Percentiles rank a stretch among this genome's conserved stretches.
These are phyloP conservation scores for Filosporella fistucella DNA, from an alignment of 495 filamentous ascomycete species.

Conservation along the genomic window DNA sequence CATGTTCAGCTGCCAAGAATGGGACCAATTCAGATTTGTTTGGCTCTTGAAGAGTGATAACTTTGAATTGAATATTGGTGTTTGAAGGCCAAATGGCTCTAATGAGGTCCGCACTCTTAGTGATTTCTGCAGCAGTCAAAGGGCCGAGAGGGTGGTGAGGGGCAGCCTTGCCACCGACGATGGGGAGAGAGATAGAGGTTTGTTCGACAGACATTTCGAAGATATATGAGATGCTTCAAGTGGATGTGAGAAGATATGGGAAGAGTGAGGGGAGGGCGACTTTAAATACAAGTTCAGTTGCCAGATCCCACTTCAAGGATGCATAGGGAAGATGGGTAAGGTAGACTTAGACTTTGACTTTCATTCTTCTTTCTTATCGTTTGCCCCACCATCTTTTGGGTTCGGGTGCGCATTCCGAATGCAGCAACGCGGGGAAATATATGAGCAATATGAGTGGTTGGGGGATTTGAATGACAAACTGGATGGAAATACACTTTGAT, in stretches of 20 bases:
- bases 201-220: conserved; percentile 16
- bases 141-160: conserved; percentile 56
- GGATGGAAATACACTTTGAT: too few species aligned
- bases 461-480: too few species aligned
- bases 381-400: conserved; percentile 2
- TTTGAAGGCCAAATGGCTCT: conserved; percentile 43
- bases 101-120: conserved; percentile 35
- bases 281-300: neutral
- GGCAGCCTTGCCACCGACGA: conserved; percentile 6
- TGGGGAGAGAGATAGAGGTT: conserved; percentile 12
- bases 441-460: too few species aligned
- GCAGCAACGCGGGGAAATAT: conserved; percentile 12
- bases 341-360: neutral
- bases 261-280: neutral
- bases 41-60: conserved; percentile 61
- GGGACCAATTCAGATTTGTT: conserved; percentile 51
- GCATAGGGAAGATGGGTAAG: conserved; percentile 1
- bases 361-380: neutral
- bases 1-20: conserved; percentile 39
- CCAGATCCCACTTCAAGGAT: too few species aligned
- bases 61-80: conserved; percentile 55
- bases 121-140: conserved; percentile 52
- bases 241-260: neutral
- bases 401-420: conserved; percentile 7
- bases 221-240: neutral